Evolutionary conservation across 2,329 filamentous ascomycete species (phyloP), one percentile per base, ranked within the genome.

Genomic region (Neocucurbitaria cava): DNA sequence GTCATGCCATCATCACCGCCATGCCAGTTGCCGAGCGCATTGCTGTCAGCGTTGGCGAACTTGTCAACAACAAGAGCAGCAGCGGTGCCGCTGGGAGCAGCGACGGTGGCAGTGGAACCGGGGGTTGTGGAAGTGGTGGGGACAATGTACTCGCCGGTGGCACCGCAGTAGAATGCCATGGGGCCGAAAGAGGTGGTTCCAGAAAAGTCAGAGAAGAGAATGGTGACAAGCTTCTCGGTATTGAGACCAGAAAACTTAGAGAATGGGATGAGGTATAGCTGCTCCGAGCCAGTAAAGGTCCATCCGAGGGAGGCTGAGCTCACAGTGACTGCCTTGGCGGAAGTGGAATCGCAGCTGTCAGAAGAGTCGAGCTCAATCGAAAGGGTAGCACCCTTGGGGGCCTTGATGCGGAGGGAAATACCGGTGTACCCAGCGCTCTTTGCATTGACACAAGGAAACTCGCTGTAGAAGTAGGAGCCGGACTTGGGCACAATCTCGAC

Each of bases 21-120:
- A 69, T 89, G 87, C 83, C 86, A 90, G 71, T 85, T 82, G 2
- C 82, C 83, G 2, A 89, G 79, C 17, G 83, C 81, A 65, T 90
- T 90, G 23, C 74, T 79, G 56, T 79, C 74, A 2, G 72, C 52
- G 59, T 78, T 79, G 31, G 74, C 74, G 59, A 90, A 90, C 3
- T 79, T 81, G 72, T 90, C 88, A 52, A 90, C 84, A 0, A 89
- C 77, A 26, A 86, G 73, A 15, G 80, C 77, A 11, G 61, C 62
- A 23, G 80, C 80, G 18, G 80, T 78, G 44, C 82, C 78, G 11
- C 74, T 61, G 3, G 83, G 83, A 3, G 82, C 81, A n/a, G 79
- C 68, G 13, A 85, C 77, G 5, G 82, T 84, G 15, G 75, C 75
- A 3, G 77, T 78, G 6, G 81, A 78, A 18, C 76, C 78, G 18